These are phyloP conservation scores for Ophiostoma quercus DNA, from an alignment of 2,329 filamentous ascomycete species.

Conservation along the genomic window DNA sequence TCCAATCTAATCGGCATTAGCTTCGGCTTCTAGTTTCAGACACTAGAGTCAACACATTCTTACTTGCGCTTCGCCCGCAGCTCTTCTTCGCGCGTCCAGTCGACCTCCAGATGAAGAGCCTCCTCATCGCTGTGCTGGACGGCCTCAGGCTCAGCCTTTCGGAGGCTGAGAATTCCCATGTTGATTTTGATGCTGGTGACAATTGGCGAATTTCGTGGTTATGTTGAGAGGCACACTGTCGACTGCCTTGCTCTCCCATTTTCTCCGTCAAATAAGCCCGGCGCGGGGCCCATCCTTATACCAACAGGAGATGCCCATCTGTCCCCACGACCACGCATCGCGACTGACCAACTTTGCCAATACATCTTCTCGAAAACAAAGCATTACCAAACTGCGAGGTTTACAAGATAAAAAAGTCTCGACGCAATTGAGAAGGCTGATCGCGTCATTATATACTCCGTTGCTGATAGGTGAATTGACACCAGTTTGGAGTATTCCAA, in stretches of 20 bases:
- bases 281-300: neutral
- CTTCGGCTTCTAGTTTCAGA: neutral
- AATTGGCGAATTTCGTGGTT: neutral
- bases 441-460: neutral
- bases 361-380: neutral
- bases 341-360: neutral
- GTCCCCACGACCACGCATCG: neutral
- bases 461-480: neutral
- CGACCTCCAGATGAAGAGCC: neutral
- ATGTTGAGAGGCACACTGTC: neutral
- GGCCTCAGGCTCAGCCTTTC: neutral
- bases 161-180: neutral
- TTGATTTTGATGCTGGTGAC: neutral
- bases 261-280: neutral
- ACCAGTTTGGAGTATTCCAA: neutral
- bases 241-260: neutral
- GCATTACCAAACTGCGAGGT: neutral
- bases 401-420: neutral
- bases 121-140: neutral
- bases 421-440: neutral
- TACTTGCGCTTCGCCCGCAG: slow-evolving; percentile 10
- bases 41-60: neutral
- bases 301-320: neutral
- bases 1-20: neutral
- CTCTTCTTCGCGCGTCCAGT: slow-evolving; percentile 4